These are phyloP conservation scores for Apophysomyces variabilis DNA, from an alignment of 371 early-diverging fungal species.

Conservation along the genomic window DNA sequence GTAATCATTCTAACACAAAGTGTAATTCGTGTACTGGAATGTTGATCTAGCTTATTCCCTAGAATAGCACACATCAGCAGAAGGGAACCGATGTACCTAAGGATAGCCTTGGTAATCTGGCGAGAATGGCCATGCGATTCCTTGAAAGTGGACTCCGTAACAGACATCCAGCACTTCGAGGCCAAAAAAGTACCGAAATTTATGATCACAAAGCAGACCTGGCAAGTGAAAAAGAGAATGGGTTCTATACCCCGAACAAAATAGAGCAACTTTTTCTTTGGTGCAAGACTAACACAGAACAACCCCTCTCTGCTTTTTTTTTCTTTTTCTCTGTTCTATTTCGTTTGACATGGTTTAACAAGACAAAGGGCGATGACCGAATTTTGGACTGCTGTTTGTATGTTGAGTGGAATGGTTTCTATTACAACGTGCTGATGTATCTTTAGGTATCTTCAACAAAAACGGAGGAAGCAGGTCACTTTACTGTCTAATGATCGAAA, in stretches of 20 bases:
- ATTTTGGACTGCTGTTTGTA: constrained; percentile 51
- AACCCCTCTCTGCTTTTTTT: background rate
- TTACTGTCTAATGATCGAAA: constrained; percentile 49
- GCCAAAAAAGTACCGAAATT: constrained; percentile 37
- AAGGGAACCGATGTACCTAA: background rate
- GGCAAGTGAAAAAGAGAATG: constrained; percentile 11
- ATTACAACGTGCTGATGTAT: background rate
- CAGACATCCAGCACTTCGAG: constrained; percentile 25
- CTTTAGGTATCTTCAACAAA: constrained; percentile 28
- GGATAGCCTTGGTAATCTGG: constrained; percentile 21
- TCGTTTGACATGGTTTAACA: background rate
- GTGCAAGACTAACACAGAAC: background rate
- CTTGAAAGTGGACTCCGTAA: constrained; percentile 25
- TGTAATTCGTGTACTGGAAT: background rate
- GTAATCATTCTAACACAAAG: background rate
- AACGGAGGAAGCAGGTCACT: constrained; percentile 19
- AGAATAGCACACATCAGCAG: background rate
- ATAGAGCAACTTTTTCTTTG: background rate
- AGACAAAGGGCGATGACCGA: constrained; percentile 36
- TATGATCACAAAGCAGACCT: constrained; percentile 17
- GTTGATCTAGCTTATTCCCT: background rate
- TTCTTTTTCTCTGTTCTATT: background rate
- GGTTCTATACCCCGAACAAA: background rate
- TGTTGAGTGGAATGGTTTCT: background rate
- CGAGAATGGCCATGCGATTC: constrained; percentile 43